These are phyloP conservation scores for Sporopachydermia quercuum DNA, from an alignment of 805 yeast genomes.

Conservation along the genomic window DNA sequence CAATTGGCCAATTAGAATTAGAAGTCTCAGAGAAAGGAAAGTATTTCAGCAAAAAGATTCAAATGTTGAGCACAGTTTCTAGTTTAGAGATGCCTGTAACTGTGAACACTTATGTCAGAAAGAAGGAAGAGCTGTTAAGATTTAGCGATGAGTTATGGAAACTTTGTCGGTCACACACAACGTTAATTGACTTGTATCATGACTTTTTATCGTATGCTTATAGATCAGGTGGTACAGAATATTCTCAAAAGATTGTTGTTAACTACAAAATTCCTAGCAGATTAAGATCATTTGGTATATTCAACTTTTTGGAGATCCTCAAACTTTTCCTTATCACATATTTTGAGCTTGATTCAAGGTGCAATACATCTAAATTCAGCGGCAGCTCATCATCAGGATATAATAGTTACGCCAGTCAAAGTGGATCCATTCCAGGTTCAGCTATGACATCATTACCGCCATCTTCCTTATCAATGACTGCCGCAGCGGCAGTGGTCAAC, in stretches of 20 bases:
- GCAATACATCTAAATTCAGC: not conserved
- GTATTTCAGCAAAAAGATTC: not conserved
- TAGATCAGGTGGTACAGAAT: conserved; percentile 10
- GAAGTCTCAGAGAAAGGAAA: not conserved
- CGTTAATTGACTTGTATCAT: conserved; percentile 10
- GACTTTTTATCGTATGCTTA: conserved; percentile 13
- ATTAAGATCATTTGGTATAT: conserved; percentile 14
- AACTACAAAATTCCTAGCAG: conserved; percentile 12
- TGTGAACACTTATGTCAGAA: not conserved
- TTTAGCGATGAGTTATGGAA: conserved; percentile 4
- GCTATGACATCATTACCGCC: too few relatives aligned
- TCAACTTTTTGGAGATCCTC: conserved; percentile 10
- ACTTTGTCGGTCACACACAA: conserved; percentile 8
- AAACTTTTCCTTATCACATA: not conserved
- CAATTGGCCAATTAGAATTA: not conserved
- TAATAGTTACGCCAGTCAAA: not conserved
- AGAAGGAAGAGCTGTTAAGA: not conserved
- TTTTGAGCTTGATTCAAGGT: not conserved
- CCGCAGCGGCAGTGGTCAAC: too few relatives aligned
- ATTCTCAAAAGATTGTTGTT: conserved; percentile 8
- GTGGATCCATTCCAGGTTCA: too few relatives aligned
- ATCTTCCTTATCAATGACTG: not conserved
- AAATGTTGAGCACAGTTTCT: not conserved
- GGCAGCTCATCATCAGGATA: not conserved
- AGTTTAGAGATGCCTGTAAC: too few relatives aligned